phyloP scores from a whole-genome alignment of 164 flowering plant species.

The Litsea cubeba region DNA sequence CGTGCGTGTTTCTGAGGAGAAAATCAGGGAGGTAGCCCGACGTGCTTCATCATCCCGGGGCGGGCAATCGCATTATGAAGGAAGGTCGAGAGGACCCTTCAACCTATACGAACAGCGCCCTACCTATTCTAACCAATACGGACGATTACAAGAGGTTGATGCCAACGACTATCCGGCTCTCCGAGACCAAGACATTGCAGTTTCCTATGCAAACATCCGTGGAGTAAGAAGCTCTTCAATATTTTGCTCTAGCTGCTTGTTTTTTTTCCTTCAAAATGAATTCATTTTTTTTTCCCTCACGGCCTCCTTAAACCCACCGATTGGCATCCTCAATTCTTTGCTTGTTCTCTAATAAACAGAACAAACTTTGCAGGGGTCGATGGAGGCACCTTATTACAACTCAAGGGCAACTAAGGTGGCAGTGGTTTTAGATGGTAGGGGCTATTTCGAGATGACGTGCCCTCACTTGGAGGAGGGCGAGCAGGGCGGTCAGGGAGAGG shows the following conservation, averaged over 20 bases:
- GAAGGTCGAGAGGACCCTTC: conserved; percentile 21
- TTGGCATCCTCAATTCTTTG: neutral
- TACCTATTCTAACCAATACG: conserved; percentile 26
- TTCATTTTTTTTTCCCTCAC: too few species aligned
- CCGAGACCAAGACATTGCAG: conserved; percentile 26
- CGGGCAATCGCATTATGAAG: conserved; percentile 26
- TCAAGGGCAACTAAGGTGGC: conserved; percentile 28
- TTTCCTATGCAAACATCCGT: conserved; percentile 33
- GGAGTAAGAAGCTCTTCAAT: conserved; percentile 16
- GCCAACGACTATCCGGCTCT: conserved; percentile 27
- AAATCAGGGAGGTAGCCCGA: too few species aligned
- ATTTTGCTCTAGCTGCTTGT: too few species aligned
- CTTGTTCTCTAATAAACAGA: neutral
- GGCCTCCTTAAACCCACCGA: too few species aligned
- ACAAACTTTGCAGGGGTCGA: conserved; percentile 22
- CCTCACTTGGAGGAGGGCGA: conserved; percentile 30
- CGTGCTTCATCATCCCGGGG: conserved; percentile 17
- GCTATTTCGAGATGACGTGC: conserved; percentile 42
- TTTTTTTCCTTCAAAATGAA: neutral
- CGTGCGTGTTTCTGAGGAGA: too few species aligned
- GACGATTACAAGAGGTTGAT: conserved; percentile 25
- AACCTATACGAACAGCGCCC: conserved; percentile 30
- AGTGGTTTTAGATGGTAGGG: conserved; percentile 34
- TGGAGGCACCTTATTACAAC: conserved; percentile 41
- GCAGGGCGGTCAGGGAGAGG: too few species aligned